phyloP scores from a whole-genome alignment of 192 early-diverging fungal species.

The Coemansia pectinata region DNA sequence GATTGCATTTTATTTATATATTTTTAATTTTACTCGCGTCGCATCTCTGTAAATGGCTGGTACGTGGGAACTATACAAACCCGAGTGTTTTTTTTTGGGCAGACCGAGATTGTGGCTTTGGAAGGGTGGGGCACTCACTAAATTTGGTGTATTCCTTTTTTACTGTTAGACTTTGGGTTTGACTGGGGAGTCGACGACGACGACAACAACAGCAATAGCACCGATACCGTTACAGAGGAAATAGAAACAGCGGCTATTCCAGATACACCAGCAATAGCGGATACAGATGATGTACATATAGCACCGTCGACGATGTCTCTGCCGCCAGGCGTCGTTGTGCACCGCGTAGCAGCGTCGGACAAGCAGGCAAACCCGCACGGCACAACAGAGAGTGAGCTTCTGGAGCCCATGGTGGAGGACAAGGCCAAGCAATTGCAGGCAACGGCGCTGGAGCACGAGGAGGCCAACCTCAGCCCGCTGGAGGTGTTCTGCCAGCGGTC shows the following conservation, averaged over 20 bases:
- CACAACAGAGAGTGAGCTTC: conserved; percentile 33
- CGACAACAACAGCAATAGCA: background rate
- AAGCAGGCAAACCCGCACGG: conserved; percentile 42
- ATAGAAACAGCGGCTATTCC: background rate
- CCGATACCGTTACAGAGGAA: background rate
- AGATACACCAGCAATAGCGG: background rate
- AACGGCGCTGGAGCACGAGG: conserved; percentile 35
- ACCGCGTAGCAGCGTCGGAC: conserved; percentile 45
- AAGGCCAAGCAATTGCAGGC: conserved; percentile 43
- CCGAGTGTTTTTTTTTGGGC: background rate
- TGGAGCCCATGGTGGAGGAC: conserved; percentile 50
- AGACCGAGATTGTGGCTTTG: background rate
- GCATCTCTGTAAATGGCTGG: conserved; percentile 6
- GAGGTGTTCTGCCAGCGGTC: conserved; percentile 50
- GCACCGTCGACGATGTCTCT: background rate
- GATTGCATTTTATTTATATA: background rate
- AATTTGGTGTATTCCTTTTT: background rate
- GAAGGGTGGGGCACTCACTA: background rate
- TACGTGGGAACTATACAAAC: background rate
- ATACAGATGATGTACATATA: background rate
- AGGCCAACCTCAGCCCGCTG: conserved; percentile 46
- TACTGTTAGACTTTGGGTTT: conserved; percentile 42
- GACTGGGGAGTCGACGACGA: conserved; percentile 34
- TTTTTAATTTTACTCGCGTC: background rate
- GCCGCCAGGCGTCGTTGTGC: conserved; percentile 32